These are phyloP conservation scores for Eucalyptus marginata DNA, from an alignment of 345 rosid genomes.

Conservation along the genomic window DNA sequence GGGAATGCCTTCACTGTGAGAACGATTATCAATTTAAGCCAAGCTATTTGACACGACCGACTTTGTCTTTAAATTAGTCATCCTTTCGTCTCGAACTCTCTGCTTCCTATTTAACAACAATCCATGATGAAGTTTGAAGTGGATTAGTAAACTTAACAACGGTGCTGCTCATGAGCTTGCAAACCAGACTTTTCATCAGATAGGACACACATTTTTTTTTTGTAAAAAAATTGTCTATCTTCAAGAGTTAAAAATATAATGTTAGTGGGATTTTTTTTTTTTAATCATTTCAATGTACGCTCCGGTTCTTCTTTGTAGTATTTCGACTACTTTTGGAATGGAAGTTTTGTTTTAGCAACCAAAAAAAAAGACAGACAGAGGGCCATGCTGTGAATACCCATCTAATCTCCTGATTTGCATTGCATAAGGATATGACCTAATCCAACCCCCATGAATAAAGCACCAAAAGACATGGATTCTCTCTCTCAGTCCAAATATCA, in stretches of 20 bases:
- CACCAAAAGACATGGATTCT: neutral
- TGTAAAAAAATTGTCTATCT: neutral
- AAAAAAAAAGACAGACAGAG: neutral
- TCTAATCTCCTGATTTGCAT: neutral
- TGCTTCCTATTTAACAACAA: neutral
- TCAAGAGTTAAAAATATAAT: neutral
- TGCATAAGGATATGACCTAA: neutral
- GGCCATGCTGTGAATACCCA: neutral
- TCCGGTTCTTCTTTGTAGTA: neutral
- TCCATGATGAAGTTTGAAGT: neutral
- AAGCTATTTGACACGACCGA: neutral
- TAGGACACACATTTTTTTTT: neutral
- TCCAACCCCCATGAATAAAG: neutral
- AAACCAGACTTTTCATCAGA: neutral
- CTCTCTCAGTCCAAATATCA: neutral
- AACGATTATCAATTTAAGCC: neutral
- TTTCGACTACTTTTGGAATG: neutral
- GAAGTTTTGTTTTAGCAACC: no score
- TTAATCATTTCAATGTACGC: neutral
- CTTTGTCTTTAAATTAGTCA: neutral
- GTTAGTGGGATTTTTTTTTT: neutral
- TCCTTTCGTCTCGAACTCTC: neutral
- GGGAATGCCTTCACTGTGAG: neutral
- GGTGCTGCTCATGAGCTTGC: neutral
- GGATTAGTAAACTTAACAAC: neutral